Conservation (phyloP, 805 yeast species). For the Zygosaccharomyces lentus region DNA sequence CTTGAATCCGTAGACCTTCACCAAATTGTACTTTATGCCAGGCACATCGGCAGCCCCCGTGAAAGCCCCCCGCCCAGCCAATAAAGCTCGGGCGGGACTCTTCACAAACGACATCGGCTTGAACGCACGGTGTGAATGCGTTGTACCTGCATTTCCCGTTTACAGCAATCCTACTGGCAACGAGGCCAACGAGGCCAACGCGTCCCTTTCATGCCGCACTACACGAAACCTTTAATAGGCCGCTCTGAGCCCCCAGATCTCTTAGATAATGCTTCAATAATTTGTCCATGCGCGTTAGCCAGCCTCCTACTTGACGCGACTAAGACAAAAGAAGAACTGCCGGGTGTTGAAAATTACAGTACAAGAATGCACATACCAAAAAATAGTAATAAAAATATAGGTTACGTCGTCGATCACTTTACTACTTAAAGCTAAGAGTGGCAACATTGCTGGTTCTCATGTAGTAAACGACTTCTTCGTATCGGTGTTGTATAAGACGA, state of each 20-base stretch:
- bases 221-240: neutral
- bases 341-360: neutral
- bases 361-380: neutral
- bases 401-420: slow-evolving; percentile 2
- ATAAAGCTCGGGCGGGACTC: too few relatives aligned
- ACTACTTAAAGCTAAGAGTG: slow-evolving; percentile 1
- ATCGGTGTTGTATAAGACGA: neutral
- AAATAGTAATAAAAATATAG: slow-evolving; percentile 5
- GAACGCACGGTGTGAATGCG: slow-evolving; percentile 1
- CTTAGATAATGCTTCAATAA: neutral
- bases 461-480: neutral
- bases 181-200: neutral
- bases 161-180: neutral
- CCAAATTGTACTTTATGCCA: too few relatives aligned
- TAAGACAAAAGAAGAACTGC: neutral
- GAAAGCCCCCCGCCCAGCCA: neutral
- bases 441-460: neutral
- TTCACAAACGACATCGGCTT: neutral
- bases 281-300: neutral
- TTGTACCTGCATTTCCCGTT: slow-evolving; percentile 1
- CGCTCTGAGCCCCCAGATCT: neutral
- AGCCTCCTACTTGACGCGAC: slow-evolving; percentile 3
- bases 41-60: neutral
- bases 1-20: neutral
- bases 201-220: neutral